These are phyloP conservation scores for Coniferiporia sulphurascens DNA, from an alignment of 1,284 basidiomycete genomes.

Conservation along the genomic window DNA sequence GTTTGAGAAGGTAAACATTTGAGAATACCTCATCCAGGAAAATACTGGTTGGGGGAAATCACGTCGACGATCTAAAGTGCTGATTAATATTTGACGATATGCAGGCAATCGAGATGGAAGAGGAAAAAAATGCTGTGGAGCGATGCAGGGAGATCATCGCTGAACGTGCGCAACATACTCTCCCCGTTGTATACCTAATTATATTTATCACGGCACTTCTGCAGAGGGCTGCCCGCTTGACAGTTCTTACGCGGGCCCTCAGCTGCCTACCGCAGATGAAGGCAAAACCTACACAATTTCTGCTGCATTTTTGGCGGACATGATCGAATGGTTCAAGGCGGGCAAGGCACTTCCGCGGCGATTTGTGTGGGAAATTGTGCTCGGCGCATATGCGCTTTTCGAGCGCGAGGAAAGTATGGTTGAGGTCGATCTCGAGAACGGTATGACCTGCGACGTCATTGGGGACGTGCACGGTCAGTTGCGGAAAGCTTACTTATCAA, in stretches of 20 bases:
- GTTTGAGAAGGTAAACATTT: constrained; percentile 71
- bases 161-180: constrained; percentile 46
- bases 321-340: constrained; percentile 92
- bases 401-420: constrained; percentile 80
- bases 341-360: constrained; percentile 84
- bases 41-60: neutral
- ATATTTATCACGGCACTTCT: neutral
- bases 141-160: constrained; percentile 76
- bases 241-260: constrained; percentile 62
- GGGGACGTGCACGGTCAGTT: constrained; percentile 82
- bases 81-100: neutral
- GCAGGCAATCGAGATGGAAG: constrained; percentile 86
- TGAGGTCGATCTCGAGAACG: constrained; percentile 72
- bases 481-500: neutral
- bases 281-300: constrained; percentile 54
- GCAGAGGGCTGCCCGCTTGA: constrained; percentile 73
- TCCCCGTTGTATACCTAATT: neutral
- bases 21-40: too few species aligned
- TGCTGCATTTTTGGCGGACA: constrained; percentile 73
- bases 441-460: constrained; percentile 84
- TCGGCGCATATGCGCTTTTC: constrained; percentile 80
- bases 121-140: constrained; percentile 72
- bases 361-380: constrained; percentile 93
- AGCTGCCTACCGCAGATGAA: constrained; percentile 45
- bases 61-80: neutral